Base-by-base conservation (phyloP, 495 filamentous ascomycete species). In the Polyplosphaeria fusca region DNA sequence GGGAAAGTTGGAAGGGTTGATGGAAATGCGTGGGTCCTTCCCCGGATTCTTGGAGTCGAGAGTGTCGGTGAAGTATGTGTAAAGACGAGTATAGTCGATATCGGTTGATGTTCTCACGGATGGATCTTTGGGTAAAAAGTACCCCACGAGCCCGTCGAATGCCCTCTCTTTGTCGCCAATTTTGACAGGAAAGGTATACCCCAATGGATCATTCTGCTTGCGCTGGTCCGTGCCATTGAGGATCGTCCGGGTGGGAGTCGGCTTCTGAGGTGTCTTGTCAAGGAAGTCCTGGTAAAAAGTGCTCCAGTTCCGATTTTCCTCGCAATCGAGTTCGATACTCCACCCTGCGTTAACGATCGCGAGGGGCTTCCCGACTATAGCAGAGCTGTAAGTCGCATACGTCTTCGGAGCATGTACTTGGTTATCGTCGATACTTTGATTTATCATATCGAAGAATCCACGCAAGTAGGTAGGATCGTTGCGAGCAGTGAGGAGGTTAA, bases 31-130 rank as follows among this genome's bases (percentile, higher is more conserved):
- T 11, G 47, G 4, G 5, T 18, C 13, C 11, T 49, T 38, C 30
- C n/a, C n/a, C n/a, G n/a, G n/a, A n/a, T n/a, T n/a, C n/a, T n/a
- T n/a, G n/a, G n/a, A n/a, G n/a, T n/a, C n/a, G n/a, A n/a, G n/a
- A n/a, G n/a, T n/a, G 12, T 9, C 49, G 7, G 9, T 4, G 23
- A 46, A 52, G 37, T 13, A 12, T 18, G 51, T 55, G 35, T 43
- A 43, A 5, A 55, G 18, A 18, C 5, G 9, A 16, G 4, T 72
- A 63, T 7, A 74, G 64, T 9, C 66, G 52, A n/a, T 58, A 32
- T 47, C 22, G 37, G n/a, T n/a, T n/a, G n/a, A n/a, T n/a, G n/a
- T n/a, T n/a, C 5, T 39, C 14, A 3, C 46, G 5, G 12, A 3
- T 4, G n/a, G 46, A 12, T 51, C 61, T 52, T 14, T 7, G 5